Evolutionary conservation across 768 basidiomycete species (phyloP), one percentile per base, ranked within the genome.

Genomic region (Tylopilus rubrobrunneus): DNA sequence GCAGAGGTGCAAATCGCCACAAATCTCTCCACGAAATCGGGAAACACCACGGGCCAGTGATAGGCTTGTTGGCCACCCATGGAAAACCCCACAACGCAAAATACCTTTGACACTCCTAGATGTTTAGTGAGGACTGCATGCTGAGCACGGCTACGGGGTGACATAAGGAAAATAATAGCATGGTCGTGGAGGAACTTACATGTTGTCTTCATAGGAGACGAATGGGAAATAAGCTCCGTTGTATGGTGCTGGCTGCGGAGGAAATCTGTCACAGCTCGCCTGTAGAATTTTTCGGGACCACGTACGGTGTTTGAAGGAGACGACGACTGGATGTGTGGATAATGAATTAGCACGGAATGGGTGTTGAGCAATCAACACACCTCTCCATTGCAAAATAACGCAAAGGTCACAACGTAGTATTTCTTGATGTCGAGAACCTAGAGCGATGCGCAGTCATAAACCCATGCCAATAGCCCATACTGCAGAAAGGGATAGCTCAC

Each of bases 61-160:
- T 82, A 83, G 0, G 81, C 76, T 76, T 82, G 51, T 45, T 82
- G 82, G 3, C 75, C 83, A 49, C 81, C 81, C 83, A 84, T 84
- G 4, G 80, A 81, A 57, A 82, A 82, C 3, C 82, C 82, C 21
- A 82, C 69, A 10, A 55, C 47, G 41, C 62, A 67, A 36, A 59
- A 53, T 5, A 61, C 46, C 44, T 53, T 56, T 6, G 55, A 51
- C 31, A 67, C 51, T 6, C 53, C 48, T 23, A 61, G 45, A 28
- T 52, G 33, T 44, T 47, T 71, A 31, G 76, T 79, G 19, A 83
- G 71, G 19, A 84, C 79, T 21, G 74, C 70, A 58, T 81, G 71
- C 59, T 83, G 81, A 15, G 81, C 80, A 31, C 77, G 80, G 47
- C 82, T 82, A 33, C 5, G 33, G 41, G 33, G 29, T 23, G 21